Evolutionary conservation across 805 yeast species (phyloP).

Genomic region (Lachancea sp.): DNA sequence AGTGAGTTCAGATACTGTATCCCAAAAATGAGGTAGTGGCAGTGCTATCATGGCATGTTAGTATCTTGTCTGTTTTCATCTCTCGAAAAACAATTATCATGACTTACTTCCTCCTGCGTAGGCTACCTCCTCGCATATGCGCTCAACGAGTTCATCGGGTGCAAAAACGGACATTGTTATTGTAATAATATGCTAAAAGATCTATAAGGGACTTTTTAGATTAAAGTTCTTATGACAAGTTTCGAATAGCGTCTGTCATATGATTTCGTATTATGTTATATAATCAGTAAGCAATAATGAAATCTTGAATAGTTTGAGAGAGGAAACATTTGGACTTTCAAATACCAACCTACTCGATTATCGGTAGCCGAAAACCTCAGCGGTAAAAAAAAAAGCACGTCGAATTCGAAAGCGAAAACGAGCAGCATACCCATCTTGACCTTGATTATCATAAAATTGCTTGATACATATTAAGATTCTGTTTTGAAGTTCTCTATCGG

Average conservation of each 20-base stretch:
- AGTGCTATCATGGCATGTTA: constrained; percentile 10
- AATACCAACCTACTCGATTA: no score
- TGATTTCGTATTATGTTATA: neutral
- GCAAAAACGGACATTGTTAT: constrained; percentile 3
- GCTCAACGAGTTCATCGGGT: constrained; percentile 30
- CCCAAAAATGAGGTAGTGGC: constrained; percentile 17
- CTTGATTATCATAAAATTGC: constrained; percentile 1
- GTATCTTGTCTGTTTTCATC: neutral
- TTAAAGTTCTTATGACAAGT: neutral
- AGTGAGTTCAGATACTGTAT: constrained; percentile 8
- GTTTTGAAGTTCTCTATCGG: constrained; percentile 33
- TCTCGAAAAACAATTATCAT: neutral
- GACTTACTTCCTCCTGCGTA: constrained; percentile 29
- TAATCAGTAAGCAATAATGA: neutral
- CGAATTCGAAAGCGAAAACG: neutral
- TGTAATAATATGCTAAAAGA: no score
- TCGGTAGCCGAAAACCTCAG: no score
- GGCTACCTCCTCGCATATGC: constrained; percentile 27
- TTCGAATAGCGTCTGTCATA: neutral
- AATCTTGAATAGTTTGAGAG: neutral
- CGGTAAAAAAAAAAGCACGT: no score
- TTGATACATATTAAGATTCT: constrained; percentile 1
- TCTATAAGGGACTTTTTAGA: neutral
- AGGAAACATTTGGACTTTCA: no score
- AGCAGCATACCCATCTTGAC: constrained; percentile 3